Evolutionary conservation across 2,329 filamentous ascomycete genomes (phyloP).

Genomic region (Penicillium decumbens): DNA sequence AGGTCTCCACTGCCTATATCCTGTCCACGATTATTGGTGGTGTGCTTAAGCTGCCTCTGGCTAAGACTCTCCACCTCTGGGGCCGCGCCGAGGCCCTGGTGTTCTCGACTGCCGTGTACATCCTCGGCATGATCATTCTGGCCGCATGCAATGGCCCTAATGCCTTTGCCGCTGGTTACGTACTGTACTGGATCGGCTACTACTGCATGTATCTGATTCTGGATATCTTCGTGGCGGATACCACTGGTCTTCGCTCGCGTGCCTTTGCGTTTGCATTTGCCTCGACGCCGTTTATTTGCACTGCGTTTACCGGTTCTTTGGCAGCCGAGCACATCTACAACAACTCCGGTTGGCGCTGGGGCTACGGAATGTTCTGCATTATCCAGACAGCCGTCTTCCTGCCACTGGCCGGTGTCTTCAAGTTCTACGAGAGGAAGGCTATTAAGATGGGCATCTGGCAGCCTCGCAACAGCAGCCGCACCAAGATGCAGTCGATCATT

Average conservation of each 20-base stretch:
- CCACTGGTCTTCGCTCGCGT: slow-evolving; percentile 56
- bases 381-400: slow-evolving; percentile 53
- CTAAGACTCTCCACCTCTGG: slow-evolving; percentile 60
- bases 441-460: slow-evolving; percentile 50
- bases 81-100: slow-evolving; percentile 58
- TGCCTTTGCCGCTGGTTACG: slow-evolving; percentile 59
- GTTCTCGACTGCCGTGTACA: slow-evolving; percentile 47
- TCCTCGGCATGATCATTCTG: slow-evolving; percentile 55
- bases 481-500: slow-evolving; percentile 44
- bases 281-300: slow-evolving; percentile 58
- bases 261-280: slow-evolving; percentile 58
- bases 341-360: slow-evolving; percentile 36
- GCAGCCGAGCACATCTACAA: slow-evolving; percentile 50
- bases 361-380: slow-evolving; percentile 56
- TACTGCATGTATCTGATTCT: slow-evolving; percentile 54
- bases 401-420: slow-evolving; percentile 54
- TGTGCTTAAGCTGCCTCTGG: slow-evolving; percentile 57
- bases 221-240: slow-evolving; percentile 60
- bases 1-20: slow-evolving; percentile 50
- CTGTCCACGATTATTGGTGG: slow-evolving; percentile 55
- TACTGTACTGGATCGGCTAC: slow-evolving; percentile 58
- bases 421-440: slow-evolving; percentile 56
- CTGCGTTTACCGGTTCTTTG: slow-evolving; percentile 53
- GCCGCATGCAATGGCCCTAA: slow-evolving; percentile 57
- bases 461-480: slow-evolving; percentile 44